These are phyloP conservation scores for Candolleomyces eurysporus DNA, from an alignment of 768 basidiomycete species.

Conservation along the genomic window DNA sequence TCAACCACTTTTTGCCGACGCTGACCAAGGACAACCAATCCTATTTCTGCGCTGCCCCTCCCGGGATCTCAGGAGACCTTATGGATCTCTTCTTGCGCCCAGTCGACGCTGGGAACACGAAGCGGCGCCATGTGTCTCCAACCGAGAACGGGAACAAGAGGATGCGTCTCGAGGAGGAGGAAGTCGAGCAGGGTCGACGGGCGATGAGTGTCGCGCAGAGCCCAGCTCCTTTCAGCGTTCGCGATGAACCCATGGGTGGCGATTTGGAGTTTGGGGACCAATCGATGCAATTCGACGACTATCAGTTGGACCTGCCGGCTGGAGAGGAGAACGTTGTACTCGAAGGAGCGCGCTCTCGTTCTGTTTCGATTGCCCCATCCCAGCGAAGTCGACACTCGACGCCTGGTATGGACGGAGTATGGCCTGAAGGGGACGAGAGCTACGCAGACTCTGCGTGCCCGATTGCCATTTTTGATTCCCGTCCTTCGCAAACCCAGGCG, in stretches of 20 bases:
- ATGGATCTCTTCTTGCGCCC: conserved; percentile 84
- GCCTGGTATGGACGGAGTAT: conserved; percentile 52
- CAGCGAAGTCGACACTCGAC: conserved; percentile 66
- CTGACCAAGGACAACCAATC: conserved; percentile 67
- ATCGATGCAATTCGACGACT: conserved; percentile 58
- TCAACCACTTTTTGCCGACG: conserved; percentile 83
- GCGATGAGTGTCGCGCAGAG: conserved; percentile 65
- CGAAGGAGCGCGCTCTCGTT: conserved; percentile 40
- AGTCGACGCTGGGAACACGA: conserved; percentile 44
- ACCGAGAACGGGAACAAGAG: conserved; percentile 60
- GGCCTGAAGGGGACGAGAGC: conserved; percentile 61
- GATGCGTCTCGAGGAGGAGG: conserved; percentile 55
- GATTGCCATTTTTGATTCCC: conserved; percentile 77
- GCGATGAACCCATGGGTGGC: conserved; percentile 20
- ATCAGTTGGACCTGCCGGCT: conserved; percentile 62
- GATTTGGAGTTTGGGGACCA: conserved; percentile 65
- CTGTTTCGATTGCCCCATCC: conserved; percentile 52
- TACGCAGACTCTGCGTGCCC: conserved; percentile 73
- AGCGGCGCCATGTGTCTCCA: conserved; percentile 60
- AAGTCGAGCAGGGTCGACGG: conserved; percentile 71
- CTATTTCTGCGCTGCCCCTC: conserved; percentile 83
- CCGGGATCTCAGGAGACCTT: conserved; percentile 79
- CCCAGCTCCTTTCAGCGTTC: conserved; percentile 45
- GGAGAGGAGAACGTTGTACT: conserved; percentile 37
- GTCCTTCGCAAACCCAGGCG: conserved; percentile 49